Conservation (phyloP, 192 early-diverging fungal species). For the Helicostylum pulchrum region DNA sequence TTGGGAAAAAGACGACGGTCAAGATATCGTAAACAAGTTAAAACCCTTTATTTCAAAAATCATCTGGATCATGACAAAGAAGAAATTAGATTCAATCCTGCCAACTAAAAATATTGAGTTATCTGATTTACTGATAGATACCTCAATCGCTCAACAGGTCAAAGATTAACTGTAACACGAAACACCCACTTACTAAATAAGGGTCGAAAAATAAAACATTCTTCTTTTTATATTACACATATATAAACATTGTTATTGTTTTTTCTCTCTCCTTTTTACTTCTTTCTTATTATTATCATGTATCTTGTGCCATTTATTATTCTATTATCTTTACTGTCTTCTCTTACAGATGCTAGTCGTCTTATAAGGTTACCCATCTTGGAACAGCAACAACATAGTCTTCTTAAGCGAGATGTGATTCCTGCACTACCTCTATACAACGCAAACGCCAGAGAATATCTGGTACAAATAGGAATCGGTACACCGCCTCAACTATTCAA, state of each 20-base stretch:
- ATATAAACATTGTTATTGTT: no score
- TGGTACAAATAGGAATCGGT: conserved; percentile 67
- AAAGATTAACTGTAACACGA: background rate
- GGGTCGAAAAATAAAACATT: no score
- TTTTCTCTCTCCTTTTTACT: no score
- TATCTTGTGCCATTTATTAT: no score
- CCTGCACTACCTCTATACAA: conserved; percentile 13
- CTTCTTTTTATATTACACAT: no score
- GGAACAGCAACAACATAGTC: no score
- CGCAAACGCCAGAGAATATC: conserved; percentile 27
- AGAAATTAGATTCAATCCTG: conserved; percentile 26
- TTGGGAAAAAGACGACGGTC: conserved; percentile 41
- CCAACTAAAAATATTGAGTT: conserved; percentile 29
- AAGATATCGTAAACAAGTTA: conserved; percentile 30
- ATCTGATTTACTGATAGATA: conserved; percentile 22
- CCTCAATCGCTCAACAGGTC: conserved; percentile 22
- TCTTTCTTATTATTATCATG: no score
- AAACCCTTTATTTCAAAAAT: conserved; percentile 28
- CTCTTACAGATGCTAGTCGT: no score
- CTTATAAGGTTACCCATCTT: no score
- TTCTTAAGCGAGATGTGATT: conserved; percentile 1
- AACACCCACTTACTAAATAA: no score
- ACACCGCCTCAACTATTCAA: conserved; percentile 89
- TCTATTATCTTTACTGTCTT: no score
- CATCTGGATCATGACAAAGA: conserved; percentile 33